Evolutionary conservation across 257 asterid species (phyloP).

Genomic region (Gynochthodes officinalis): DNA sequence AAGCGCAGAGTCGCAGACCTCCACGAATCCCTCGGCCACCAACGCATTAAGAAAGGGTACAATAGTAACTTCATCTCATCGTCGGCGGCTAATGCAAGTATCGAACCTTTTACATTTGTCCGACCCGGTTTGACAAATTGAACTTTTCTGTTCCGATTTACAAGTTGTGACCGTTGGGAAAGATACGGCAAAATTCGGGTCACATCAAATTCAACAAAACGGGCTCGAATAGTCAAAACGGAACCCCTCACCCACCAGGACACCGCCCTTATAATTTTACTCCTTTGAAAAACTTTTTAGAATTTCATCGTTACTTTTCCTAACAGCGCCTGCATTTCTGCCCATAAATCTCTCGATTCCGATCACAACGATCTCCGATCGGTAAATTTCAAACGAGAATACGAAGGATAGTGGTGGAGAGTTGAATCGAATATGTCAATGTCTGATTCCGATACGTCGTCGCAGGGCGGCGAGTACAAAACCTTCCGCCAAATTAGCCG

Average conservation of each 20-base stretch:
- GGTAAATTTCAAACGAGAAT: background rate
- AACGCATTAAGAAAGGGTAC: too few relatives aligned
- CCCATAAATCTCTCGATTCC: conserved; percentile 18
- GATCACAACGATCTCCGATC: conserved; percentile 28
- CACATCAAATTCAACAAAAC: conserved; percentile 27
- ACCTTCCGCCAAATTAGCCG: conserved; percentile 58
- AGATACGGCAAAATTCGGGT: conserved; percentile 18
- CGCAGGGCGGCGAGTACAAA: conserved; percentile 56
- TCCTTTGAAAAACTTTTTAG: background rate
- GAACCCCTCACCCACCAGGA: too few relatives aligned
- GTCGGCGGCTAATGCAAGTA: conserved; percentile 7
- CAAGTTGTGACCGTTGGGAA: conserved; percentile 4
- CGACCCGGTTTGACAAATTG: conserved; percentile 18
- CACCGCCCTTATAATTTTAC: conserved; percentile 9
- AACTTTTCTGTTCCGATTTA: conserved; percentile 6
- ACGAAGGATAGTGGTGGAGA: background rate
- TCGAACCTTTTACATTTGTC: background rate
- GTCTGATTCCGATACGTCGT: conserved; percentile 64
- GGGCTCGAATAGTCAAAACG: conserved; percentile 33
- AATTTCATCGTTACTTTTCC: conserved; percentile 7
- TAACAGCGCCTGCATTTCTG: background rate
- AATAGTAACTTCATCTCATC: background rate
- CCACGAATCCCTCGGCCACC: background rate
- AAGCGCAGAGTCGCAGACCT: background rate
- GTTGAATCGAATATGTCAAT: conserved; percentile 38